Conservation (phyloP, 2,329 filamentous ascomycete genomes). For the Waltergamsia citrina region DNA sequence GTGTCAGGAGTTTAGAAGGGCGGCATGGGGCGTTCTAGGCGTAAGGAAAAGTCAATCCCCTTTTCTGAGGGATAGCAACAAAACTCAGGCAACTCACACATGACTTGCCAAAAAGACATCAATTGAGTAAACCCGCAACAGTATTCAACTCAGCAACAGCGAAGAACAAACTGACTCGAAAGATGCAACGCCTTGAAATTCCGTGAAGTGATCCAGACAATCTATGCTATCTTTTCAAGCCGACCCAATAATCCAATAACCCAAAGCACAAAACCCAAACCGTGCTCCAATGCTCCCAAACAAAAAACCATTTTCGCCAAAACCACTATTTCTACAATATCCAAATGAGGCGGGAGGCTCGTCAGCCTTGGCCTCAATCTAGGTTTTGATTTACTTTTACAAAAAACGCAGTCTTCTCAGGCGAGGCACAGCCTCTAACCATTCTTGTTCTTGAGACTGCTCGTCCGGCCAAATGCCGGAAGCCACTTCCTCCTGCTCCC, state of each 20-base stretch:
- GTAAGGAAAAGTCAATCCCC: neutral
- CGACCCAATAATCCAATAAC: neutral
- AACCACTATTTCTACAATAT: neutral
- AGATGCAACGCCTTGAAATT: neutral
- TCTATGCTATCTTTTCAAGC: conserved; percentile 2
- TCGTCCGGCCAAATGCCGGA: conserved; percentile 18
- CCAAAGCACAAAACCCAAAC: neutral
- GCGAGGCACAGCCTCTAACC: conserved; percentile 1
- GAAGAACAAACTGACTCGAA: neutral
- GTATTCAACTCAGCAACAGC: too few relatives aligned
- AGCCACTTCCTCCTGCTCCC: conserved; percentile 25
- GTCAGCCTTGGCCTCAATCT: neutral
- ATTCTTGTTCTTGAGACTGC: conserved; percentile 11
- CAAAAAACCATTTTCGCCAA: too few relatives aligned
- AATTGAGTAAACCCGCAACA: too few relatives aligned
- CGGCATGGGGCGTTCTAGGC: neutral
- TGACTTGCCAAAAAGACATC: too few relatives aligned
- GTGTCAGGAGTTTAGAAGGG: too few relatives aligned
- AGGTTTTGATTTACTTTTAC: neutral
- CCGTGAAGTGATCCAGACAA: conserved; percentile 6
- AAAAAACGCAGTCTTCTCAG: neutral
- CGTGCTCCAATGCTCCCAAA: neutral
- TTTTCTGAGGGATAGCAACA: too few relatives aligned
- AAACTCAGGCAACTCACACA: too few relatives aligned
- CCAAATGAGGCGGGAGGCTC: neutral